These are phyloP conservation scores for Cladobotryum mycophilum DNA, from an alignment of 2,329 filamentous ascomycete species.

Conservation along the genomic window DNA sequence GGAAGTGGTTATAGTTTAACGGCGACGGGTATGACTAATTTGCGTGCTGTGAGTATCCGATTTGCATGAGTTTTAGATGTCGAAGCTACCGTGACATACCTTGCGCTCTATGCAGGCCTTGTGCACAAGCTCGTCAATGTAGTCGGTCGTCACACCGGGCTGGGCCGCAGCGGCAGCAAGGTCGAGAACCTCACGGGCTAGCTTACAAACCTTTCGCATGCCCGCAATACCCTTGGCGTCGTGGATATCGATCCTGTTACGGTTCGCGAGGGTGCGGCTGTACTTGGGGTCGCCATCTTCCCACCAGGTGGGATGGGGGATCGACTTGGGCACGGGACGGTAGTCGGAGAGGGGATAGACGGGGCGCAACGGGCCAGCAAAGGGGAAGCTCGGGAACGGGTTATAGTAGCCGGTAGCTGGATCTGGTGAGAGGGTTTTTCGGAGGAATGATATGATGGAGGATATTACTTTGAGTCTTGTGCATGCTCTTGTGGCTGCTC, in stretches of 20 bases:
- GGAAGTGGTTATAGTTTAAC: constrained; percentile 92
- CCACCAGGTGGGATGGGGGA: constrained; percentile 82
- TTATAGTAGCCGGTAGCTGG: constrained; percentile 86
- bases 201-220: constrained; percentile 86
- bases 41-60: constrained; percentile 6
- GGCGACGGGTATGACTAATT: constrained; percentile 85
- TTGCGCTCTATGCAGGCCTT: constrained; percentile 90
- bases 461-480: constrained; percentile 69
- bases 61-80: too few relatives aligned
- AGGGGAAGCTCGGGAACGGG: constrained; percentile 83
- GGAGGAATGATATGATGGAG: constrained; percentile 70
- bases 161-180: constrained; percentile 76
- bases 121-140: constrained; percentile 91
- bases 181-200: constrained; percentile 88
- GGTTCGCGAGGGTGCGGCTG: constrained; percentile 54
- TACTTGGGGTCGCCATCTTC: constrained; percentile 68
- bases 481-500: constrained; percentile 66
- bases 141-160: constrained; percentile 93
- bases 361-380: constrained; percentile 74
- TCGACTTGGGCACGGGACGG: constrained; percentile 70
- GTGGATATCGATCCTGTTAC: constrained; percentile 78
- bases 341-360: constrained; percentile 75
- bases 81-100: constrained; percentile 45
- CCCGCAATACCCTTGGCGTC: constrained; percentile 74
- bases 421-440: constrained; percentile 79